Conservation (phyloP, 768 basidiomycete genomes). For the Trametes coccinea region DNA sequence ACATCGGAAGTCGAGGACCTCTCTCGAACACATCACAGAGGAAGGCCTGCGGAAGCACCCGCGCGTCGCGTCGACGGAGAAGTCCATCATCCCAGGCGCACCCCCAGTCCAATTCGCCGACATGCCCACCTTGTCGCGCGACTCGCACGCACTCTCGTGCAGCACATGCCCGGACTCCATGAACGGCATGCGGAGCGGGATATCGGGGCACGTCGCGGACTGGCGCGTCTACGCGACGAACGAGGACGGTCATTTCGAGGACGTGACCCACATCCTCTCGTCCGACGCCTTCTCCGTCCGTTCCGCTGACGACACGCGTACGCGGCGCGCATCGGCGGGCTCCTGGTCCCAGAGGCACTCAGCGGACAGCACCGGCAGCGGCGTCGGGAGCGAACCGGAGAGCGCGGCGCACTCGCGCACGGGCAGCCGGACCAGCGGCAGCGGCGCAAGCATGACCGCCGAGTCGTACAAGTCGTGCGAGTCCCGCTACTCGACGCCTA, state of each 20-base stretch:
- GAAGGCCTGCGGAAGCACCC: slow-evolving; percentile 8
- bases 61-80: slow-evolving; percentile 5
- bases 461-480: slow-evolving; percentile 32
- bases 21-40: background rate
- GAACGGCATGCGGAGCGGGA: slow-evolving; percentile 4
- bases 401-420: slow-evolving; percentile 3
- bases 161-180: slow-evolving; percentile 20
- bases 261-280: slow-evolving; percentile 31
- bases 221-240: slow-evolving; percentile 22
- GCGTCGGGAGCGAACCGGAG: background rate
- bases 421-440: slow-evolving; percentile 23
- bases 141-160: slow-evolving; percentile 15
- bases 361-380: background rate
- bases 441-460: slow-evolving; percentile 28
- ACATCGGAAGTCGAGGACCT: background rate
- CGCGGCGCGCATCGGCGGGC: background rate
- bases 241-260: slow-evolving; percentile 25
- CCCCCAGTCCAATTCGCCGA: background rate
- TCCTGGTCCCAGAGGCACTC: slow-evolving; percentile 6
- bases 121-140: slow-evolving; percentile 10
- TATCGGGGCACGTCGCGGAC: slow-evolving; percentile 9
- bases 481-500: slow-evolving; percentile 30
- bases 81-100: slow-evolving; percentile 20
- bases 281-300: slow-evolving; percentile 19
- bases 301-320: background rate